Base-by-base conservation (phyloP, 495 filamentous ascomycete species). In the Aspergillus steynii region DNA sequence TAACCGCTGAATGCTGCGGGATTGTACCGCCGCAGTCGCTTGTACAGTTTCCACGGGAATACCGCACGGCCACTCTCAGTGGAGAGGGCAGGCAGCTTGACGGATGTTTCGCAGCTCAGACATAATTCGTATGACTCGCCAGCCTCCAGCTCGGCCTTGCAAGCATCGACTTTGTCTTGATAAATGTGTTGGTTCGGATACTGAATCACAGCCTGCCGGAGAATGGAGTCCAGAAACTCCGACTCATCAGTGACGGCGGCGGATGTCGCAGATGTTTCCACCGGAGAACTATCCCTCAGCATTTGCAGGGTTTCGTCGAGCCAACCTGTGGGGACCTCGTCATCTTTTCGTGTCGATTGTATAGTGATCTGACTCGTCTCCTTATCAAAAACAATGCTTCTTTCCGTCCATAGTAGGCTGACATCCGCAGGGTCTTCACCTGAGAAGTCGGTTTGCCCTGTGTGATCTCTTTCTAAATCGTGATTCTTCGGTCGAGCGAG, bases 91-190 rank as follows among this genome's bases (percentile, higher is more conserved):
- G 74, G 76, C 31, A 83, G 58, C n/a, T 75, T 80, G 59, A 96
- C 81, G 28, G 72, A 78, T 5, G 90, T 91, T 65, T 91, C 86
- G 28, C 85, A 85, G 0, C 92, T 97, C 1, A 97, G 82, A 66
- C 94, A 97, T 25, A 99, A 83, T 69, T 99, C 95, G 74, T 99
- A 99, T 2, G 93, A 96, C 53, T 96, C 85, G 2, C 95, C 95
- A 0, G 85, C 80, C 5, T 85, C 78, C 57, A 99, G 88, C 63
- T 83, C 81, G 15, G 83, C 79, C 65, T 96, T 88, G 67, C 91
- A 95, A 26, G 73, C 63, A n/a, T 74, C 74, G 27, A 97, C 85
- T 68, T 89, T 85, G 3, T 69, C 61, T 58, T 85, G 82, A 72
- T 93, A 92, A 31, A 80, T 79, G 25, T 70, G 45, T 15, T 86